A percentile compares a stretch with the other conserved stretches of the same genome.
Conservation (phyloP, 129 eudicot species). For the Centaurea solstitialis region DNA sequence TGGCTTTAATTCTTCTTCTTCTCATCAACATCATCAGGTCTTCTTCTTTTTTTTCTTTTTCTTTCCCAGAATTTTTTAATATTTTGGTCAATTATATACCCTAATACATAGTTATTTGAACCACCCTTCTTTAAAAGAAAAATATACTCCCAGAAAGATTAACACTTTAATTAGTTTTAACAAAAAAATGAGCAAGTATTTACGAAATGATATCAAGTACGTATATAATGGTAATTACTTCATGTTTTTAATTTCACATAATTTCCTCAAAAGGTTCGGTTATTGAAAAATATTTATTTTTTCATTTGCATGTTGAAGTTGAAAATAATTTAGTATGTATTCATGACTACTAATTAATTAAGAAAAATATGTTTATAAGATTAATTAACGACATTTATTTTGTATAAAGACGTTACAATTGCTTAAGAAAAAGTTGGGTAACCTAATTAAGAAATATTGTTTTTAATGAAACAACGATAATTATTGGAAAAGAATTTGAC, state of each 20-base stretch:
- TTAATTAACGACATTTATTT: too few relatives aligned
- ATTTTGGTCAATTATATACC: too few relatives aligned
- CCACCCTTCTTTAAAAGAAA: neutral
- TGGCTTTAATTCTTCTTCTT: conserved; percentile 45
- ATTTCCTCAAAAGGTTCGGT: too few relatives aligned
- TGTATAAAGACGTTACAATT: neutral
- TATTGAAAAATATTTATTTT: neutral
- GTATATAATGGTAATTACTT: neutral
- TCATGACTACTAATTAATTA: neutral
- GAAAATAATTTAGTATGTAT: neutral
- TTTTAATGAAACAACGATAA: too few relatives aligned
- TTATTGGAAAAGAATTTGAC: too few relatives aligned
- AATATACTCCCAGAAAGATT: neutral
- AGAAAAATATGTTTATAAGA: too few relatives aligned
- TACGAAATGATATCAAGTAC: neutral
- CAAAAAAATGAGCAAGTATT: neutral
- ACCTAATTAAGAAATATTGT: too few relatives aligned
- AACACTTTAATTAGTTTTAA: neutral
- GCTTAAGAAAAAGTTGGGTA: too few relatives aligned
- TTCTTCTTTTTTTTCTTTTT: neutral
- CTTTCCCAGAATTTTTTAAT: neutral
- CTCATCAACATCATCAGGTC: conserved; percentile 20
- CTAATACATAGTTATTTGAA: too few relatives aligned
- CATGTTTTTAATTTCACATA: neutral
- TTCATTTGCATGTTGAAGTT: neutral